These are phyloP conservation scores for Herpotrichia juniperi DNA, from an alignment of 2,329 filamentous ascomycete species.

Conservation along the genomic window DNA sequence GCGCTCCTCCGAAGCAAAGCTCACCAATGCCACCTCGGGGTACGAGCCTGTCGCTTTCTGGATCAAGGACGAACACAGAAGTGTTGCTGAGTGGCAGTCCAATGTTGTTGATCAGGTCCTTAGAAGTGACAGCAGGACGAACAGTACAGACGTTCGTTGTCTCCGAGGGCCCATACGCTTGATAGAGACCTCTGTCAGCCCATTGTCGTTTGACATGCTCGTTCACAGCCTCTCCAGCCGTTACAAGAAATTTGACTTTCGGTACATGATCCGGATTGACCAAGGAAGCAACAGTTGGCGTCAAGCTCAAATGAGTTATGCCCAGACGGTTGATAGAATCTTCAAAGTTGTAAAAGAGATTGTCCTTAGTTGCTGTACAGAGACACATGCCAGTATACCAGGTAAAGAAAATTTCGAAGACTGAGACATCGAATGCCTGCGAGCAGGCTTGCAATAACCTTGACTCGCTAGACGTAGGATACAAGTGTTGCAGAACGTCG, in stretches of 20 bases:
- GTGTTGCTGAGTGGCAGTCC: slow-evolving; percentile 77
- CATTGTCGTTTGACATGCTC: slow-evolving; percentile 72
- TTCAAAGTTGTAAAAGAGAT: slow-evolving; percentile 75
- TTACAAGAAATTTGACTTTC: slow-evolving; percentile 75
- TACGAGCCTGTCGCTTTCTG: slow-evolving; percentile 49
- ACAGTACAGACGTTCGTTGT: slow-evolving; percentile 88
- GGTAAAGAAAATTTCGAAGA: slow-evolving; percentile 88
- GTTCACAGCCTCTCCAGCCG: slow-evolving; percentile 81
- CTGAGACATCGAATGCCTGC: slow-evolving; percentile 83
- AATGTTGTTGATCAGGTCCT: slow-evolving; percentile 74
- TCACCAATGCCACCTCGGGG: slow-evolving; percentile 79
- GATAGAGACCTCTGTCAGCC: slow-evolving; percentile 70
- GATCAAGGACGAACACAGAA: slow-evolving; percentile 69
- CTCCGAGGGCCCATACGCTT: slow-evolving; percentile 70
- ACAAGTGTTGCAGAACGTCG: slow-evolving; percentile 67
- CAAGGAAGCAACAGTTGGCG: slow-evolving; percentile 82
- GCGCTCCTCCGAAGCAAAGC: slow-evolving; percentile 84
- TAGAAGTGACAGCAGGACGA: slow-evolving; percentile 61
- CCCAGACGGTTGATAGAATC: slow-evolving; percentile 65
- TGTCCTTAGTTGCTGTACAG: slow-evolving; percentile 76
- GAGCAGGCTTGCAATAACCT: slow-evolving; percentile 83
- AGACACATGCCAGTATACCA: slow-evolving; percentile 81
- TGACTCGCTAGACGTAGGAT: slow-evolving; percentile 61
- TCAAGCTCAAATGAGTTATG: slow-evolving; percentile 83
- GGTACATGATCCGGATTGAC: slow-evolving; percentile 73